Percentiles rank a stretch among this genome's conserved stretches.
Conservation (phyloP, 768 basidiomycete genomes). For the Hygrophorus pudorinus region DNA sequence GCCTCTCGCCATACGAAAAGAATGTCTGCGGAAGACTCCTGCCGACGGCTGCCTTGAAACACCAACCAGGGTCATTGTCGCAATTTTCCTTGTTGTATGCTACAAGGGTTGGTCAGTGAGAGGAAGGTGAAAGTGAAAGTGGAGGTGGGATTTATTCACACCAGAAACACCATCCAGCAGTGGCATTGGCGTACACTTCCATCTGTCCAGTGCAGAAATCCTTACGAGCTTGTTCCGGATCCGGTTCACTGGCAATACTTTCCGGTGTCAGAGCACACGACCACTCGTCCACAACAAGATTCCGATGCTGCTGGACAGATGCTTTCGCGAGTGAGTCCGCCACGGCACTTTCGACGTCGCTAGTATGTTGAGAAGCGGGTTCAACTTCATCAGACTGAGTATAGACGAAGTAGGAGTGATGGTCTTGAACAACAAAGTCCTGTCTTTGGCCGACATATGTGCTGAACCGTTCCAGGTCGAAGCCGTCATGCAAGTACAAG, state of each 20-base stretch:
- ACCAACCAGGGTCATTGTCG: conserved; percentile 53
- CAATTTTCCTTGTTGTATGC: conserved; percentile 58
- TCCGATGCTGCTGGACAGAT: conserved; percentile 21
- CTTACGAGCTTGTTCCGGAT: conserved; percentile 33
- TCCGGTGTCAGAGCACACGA: conserved; percentile 65
- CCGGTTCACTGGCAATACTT: conserved; percentile 37
- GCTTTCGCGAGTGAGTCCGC: conserved; percentile 23
- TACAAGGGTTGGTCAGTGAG: conserved; percentile 14
- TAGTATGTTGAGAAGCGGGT: conserved; percentile 48
- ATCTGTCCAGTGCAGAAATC: conserved; percentile 52
- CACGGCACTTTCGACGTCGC: conserved; percentile 30
- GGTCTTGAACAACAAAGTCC: conserved; percentile 64
- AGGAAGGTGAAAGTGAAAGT: background rate
- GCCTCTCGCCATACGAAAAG: conserved; percentile 32
- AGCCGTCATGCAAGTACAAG: conserved; percentile 61
- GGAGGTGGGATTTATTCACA: conserved; percentile 27
- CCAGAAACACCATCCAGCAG: conserved; percentile 66
- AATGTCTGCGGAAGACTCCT: conserved; percentile 48
- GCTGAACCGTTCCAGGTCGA: conserved; percentile 44
- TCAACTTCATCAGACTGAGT: conserved; percentile 39
- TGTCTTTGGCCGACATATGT: conserved; percentile 35
- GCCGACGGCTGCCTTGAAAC: conserved; percentile 53
- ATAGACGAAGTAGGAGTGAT: conserved; percentile 68
- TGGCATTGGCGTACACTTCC: conserved; percentile 42
- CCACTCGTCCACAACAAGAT: conserved; percentile 75